Evolutionary conservation across 768 basidiomycete genomes (phyloP).

Genomic region (Pisolithus orientalis): DNA sequence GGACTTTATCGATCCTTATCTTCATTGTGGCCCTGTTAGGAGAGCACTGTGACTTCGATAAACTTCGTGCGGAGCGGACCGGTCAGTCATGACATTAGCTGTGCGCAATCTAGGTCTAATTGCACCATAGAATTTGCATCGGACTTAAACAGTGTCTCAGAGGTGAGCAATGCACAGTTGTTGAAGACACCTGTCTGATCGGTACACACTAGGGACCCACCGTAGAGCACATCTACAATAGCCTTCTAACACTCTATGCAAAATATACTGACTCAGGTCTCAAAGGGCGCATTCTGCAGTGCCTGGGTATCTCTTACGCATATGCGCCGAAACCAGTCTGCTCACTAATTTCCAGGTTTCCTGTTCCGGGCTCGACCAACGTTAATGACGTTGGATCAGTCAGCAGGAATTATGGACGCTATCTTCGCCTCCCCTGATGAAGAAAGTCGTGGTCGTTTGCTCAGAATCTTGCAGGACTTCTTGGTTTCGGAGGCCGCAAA

Average conservation of each 20-base stretch:
- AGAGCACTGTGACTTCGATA: constrained; percentile 87
- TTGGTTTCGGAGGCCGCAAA: constrained; percentile 78
- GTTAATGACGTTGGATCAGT: constrained; percentile 77
- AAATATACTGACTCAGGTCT: constrained; percentile 54
- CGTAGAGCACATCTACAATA: constrained; percentile 76
- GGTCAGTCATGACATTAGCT: constrained; percentile 36
- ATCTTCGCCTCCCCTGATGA: constrained; percentile 74
- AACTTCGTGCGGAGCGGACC: constrained; percentile 52
- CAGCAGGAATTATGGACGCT: constrained; percentile 81
- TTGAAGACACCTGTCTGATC: background rate
- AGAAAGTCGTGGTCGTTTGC: constrained; percentile 63
- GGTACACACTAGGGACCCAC: constrained; percentile 50
- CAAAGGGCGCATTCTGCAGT: constrained; percentile 73
- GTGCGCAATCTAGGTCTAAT: background rate
- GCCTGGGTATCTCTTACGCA: constrained; percentile 55
- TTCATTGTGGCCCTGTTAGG: constrained; percentile 82
- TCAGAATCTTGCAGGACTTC: constrained; percentile 92
- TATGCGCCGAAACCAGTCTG: background rate
- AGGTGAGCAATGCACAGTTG: constrained; percentile 29
- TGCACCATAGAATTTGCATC: constrained; percentile 39
- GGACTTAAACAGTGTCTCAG: constrained; percentile 54
- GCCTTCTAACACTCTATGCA: constrained; percentile 65
- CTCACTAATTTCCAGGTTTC: constrained; percentile 52
- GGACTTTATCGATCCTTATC: constrained; percentile 62
- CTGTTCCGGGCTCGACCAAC: constrained; percentile 89